Conservation (phyloP, 2,329 filamentous ascomycete genomes). For the Tolypocladium tropicale region DNA sequence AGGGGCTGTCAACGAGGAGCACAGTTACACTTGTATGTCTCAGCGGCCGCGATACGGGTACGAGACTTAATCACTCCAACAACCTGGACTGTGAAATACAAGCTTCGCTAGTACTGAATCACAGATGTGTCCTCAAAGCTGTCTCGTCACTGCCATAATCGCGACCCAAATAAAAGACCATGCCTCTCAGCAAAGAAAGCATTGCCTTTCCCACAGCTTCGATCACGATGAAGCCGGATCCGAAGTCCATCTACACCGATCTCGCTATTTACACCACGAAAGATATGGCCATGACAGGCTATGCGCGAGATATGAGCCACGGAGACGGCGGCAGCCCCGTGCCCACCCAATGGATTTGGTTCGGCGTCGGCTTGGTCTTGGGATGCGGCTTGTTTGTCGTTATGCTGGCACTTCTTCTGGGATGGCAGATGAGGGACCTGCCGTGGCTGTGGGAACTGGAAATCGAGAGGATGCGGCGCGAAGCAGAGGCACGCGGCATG, state of each 20-base stretch:
- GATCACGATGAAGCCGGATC: neutral
- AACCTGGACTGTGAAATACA: neutral
- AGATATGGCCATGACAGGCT: neutral
- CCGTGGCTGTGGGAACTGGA: slow-evolving; percentile 4
- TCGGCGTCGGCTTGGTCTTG: neutral
- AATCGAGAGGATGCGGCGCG: neutral
- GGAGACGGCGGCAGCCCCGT: neutral
- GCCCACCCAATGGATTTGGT: neutral
- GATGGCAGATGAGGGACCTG: slow-evolving; percentile 1
- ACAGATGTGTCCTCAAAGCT: neutral
- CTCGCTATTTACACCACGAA: neutral
- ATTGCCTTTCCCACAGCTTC: neutral
- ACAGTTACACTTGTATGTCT: neutral
- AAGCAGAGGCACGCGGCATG: neutral
- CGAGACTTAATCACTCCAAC: neutral
- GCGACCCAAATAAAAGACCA: neutral
- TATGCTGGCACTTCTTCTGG: slow-evolving; percentile 1
- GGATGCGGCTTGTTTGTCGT: slow-evolving; percentile 2
- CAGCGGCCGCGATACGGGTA: neutral
- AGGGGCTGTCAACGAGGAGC: neutral
- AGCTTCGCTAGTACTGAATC: neutral
- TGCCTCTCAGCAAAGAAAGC: neutral
- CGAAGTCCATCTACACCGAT: neutral
- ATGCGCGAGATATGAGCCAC: neutral
- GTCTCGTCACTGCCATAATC: neutral